Evolutionary conservation across 1,284 basidiomycete genomes (phyloP), one percentile per base, ranked within the genome.

Genomic region (Apiotrichum porosum): DNA sequence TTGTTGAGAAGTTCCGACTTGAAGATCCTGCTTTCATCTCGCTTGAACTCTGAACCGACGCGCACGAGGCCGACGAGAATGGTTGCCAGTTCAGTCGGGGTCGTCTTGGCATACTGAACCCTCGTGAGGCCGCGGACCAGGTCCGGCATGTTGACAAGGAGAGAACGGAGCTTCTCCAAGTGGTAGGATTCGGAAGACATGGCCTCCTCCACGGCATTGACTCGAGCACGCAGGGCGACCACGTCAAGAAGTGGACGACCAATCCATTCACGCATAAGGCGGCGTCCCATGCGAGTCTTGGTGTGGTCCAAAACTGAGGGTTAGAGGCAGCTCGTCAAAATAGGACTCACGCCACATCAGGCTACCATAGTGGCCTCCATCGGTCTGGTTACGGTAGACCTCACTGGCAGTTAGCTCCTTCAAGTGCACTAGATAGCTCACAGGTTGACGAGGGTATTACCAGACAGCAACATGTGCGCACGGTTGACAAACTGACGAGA

Each of bases 81-180:
- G 5, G 82, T 75, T 0, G 83, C 81, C 5, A 97, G 79, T 66
- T 98, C 94, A 60, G 83, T 80, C 0, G 93, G 88, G 0, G 85
- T 85, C 47, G 88, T 88, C 72, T 91, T 87, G 40, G 86, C 85
- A 62, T 95, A 94, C 62, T 92, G 89, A 41, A 97, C 86, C 24
- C 90, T 78, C 49, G 85, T 88, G 13, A 97, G 75, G 0, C 94
- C 94, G 58, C 83, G 85, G 1, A 89, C 86, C 32, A 98, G 81
- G 67, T 98, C 93, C 0, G 92, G 92, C 22, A 94, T 76, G 40
- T 81, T 81, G 61, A 77, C 83, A 37, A 95, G 74, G 12, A 86
- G 69, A 34, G 82, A 78, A 12, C 87, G 82, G 28, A 97, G 77
- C 35, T 79, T 81, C 30, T 82, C 71, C 45, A 78, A 53, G 32